phyloP scores from a whole-genome alignment of 192 early-diverging fungal genomes.

The Linnemannia zychae region DNA sequence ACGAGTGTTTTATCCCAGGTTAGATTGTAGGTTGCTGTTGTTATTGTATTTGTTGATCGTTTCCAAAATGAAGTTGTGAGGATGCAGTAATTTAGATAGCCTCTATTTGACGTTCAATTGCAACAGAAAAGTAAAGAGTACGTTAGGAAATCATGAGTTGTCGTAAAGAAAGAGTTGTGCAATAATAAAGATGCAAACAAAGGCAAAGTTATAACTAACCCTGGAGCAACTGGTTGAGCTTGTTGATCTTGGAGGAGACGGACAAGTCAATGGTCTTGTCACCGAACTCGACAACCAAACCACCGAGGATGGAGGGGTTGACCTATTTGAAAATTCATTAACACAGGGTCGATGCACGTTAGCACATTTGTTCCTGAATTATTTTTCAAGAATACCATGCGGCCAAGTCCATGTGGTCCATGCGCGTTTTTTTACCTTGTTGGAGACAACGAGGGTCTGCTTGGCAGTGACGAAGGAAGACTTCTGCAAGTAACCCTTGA shows the following conservation, averaged over 20 bases:
- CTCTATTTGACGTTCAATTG: conserved; percentile 14
- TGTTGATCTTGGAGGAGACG: conserved; percentile 93
- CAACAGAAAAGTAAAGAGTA: not conserved
- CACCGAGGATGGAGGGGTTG: conserved; percentile 94
- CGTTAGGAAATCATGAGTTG: not conserved
- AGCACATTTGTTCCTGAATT: not conserved
- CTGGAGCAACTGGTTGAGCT: conserved; percentile 91
- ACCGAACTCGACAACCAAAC: conserved; percentile 96
- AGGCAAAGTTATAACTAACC: conserved; percentile 20
- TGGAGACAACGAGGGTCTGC: conserved; percentile 88
- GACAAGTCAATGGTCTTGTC: conserved; percentile 99
- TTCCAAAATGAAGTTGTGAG: conserved; percentile 1
- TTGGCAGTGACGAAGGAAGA: conserved; percentile 81
- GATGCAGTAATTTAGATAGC: conserved; percentile 24
- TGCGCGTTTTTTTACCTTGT: conserved; percentile 76
- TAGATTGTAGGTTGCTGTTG: conserved; percentile 2
- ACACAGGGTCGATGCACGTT: not conserved
- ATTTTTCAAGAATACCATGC: not conserved
- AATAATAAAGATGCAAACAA: not conserved
- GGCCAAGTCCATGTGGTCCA: not conserved
- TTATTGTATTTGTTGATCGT: conserved; percentile 21
- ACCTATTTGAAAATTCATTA: conserved; percentile 63
- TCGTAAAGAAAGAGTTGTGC: not conserved
- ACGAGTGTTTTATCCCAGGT: not conserved
- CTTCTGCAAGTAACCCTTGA: conserved; percentile 86